Base-by-base conservation (phyloP, 768 basidiomycete genomes). In the Lanmaoa rubissima region DNA sequence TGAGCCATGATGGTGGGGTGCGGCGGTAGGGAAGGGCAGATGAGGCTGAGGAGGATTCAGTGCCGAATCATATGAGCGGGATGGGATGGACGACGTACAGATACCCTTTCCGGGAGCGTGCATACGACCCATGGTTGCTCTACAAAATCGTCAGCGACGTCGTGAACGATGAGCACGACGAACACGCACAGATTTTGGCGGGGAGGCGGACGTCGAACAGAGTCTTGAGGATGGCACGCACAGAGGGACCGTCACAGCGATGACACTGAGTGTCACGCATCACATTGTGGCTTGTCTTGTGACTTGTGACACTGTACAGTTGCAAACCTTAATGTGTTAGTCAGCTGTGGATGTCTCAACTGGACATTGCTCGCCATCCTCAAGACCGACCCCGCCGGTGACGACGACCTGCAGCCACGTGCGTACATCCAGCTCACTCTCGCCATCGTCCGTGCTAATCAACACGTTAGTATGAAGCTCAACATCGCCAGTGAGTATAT, bases 71-170 rank as follows among this genome's bases (percentile, higher is more conserved):
- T 35, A 32, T 39, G 43, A 44, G 11, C 5, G 1, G 47, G 38
- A 44, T 34, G 14, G 57, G 45, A 49, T 46, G 4, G 34, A 55
- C 48, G n/a, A 86, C 89, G 69, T 76, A 93, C 90, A 92, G 83
- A 98, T 97, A 85, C 95, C 96, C 93, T 98, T 98, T 79, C 94
- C 94, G 78, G 94, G 94, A 86, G 94, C 94, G 86, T 98, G 96
- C 93, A 97, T 94, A 74, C 94, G 93, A 91, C 89, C 91, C 91
- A 93, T 93, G 79, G 67, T 78, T 73, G 59, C 69, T 78, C 74
- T 81, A 31, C 8, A 49, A 16, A 13, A 43, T 12, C 4, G 51
- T 65, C 45, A 65, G 67, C 46, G 34, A 43, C 53, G 21, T 14
- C 61, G 31, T 45, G 46, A 45, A 61, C 50, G n/a, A 28, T 34